phyloP scores from a whole-genome alignment of 371 early-diverging fungal species.

The Actinomucor elegans region DNA sequence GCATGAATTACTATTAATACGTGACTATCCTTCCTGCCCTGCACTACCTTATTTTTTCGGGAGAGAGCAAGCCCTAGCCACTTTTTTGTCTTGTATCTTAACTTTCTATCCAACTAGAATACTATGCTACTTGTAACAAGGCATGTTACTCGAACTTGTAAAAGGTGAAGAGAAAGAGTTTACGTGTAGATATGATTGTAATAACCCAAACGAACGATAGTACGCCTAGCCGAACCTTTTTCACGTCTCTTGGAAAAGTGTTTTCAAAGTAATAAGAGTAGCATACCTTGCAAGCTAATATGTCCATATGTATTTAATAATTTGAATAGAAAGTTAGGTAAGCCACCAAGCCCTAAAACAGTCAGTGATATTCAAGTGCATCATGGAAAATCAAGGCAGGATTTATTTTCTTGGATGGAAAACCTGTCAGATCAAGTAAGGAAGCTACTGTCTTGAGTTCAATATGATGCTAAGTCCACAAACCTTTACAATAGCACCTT shows the following conservation, averaged over 20 bases:
- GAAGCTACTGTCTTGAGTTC: no score
- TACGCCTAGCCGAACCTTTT: conserved; percentile 7
- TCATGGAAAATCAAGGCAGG: conserved; percentile 48
- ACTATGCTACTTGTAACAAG: no score
- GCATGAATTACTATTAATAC: no score
- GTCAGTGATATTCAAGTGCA: conserved; percentile 39
- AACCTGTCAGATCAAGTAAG: conserved; percentile 52
- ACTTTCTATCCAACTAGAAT: no score
- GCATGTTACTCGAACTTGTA: no score
- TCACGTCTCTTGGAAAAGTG: conserved; percentile 13
- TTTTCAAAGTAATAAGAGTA: conserved; percentile 6
- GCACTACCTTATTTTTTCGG: no score
- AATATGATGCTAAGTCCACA: background rate
- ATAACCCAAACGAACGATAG: no score
- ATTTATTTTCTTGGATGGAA: conserved; percentile 64
- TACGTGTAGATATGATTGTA: no score
- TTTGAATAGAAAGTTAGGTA: conserved; percentile 19
- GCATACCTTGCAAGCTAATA: background rate
- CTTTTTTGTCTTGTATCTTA: no score
- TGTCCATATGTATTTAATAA: background rate
- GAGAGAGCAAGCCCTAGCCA: no score
- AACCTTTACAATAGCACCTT: conserved; percentile 31
- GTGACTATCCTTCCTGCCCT: no score
- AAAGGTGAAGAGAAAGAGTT: no score
- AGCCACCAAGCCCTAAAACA: conserved; percentile 41